Evolutionary conservation across 768 basidiomycete genomes (phyloP), one percentile per base, ranked within the genome.

Genomic region (Trametes cinnabarina): DNA sequence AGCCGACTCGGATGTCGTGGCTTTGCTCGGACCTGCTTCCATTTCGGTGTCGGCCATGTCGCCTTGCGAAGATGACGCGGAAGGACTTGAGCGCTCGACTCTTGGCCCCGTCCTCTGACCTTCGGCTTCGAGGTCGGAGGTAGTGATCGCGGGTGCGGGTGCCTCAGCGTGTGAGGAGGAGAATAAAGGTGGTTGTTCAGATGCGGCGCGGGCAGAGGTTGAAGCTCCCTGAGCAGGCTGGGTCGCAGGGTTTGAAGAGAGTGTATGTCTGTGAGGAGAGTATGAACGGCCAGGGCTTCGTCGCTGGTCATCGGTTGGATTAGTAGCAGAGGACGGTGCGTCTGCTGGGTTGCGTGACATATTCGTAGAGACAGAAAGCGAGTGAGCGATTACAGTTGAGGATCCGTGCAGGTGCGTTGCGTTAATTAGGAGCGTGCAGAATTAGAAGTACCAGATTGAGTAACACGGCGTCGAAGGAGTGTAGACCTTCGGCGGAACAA

Each of bases 1-100:
- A 69, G 70, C 52, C 17, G 66, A 68, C 62, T 77, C 77, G 23
- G 77, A 61, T 9, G 55, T 26, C n/a, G 50, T 71, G 30, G 70
- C 73, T 34, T 77, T 76, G 46, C 73, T 76, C 57, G 71, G 77
- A 39, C 73, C 78, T 32, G 74, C 72, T 54, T 81, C 80, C 61
- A 76, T 79, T 63, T 85, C 85, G 50, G 76, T 83, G 69, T 87
- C 86, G 8, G 82, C 82, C 76, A 82, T 66, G 65, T 69, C 72
- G 51, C 72, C 71, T 60, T 72, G 69, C 5, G 69, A 70, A 35
- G 69, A 71, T 46, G 67, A 67, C 6, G 51, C 56, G 8, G 69
- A 70, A 37, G 69, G 67, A 30, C 67, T 68, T 25, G 67, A 65
- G 55, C 66, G 65, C 48, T 63, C 62, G 43, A 25, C 17, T 43